Evolutionary conservation across 805 yeast species (phyloP).

Genomic region (Starmerella etchellsii): DNA sequence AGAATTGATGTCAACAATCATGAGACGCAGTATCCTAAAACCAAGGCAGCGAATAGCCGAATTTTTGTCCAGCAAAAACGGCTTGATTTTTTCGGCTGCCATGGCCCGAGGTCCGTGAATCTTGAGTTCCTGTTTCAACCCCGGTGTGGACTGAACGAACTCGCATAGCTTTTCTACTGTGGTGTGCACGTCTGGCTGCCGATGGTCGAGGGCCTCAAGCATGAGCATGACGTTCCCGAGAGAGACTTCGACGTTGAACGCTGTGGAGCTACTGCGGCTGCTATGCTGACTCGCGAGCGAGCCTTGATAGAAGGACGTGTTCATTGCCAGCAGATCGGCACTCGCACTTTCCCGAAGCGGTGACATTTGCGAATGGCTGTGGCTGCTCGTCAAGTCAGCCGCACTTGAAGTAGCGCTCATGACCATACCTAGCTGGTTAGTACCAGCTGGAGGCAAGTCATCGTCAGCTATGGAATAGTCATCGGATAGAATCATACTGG

Average conservation of each 20-base stretch:
- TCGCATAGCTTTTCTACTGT: constrained; percentile 12
- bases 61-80: constrained; percentile 43
- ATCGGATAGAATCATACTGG: constrained; percentile 5
- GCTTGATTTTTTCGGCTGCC: constrained; percentile 38
- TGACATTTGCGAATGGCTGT: background rate
- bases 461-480: constrained; percentile 2
- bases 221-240: constrained; percentile 1
- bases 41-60: constrained; percentile 63
- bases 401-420: constrained; percentile 13
- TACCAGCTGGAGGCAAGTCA: background rate
- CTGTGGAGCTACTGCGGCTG: background rate
- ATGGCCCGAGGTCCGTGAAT: constrained; percentile 21
- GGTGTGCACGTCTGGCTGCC: constrained; percentile 4
- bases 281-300: background rate
- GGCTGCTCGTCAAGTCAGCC: constrained; percentile 3
- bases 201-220: constrained; percentile 13
- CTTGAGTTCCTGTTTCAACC: constrained; percentile 8
- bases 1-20: constrained; percentile 44
- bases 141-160: constrained; percentile 12
- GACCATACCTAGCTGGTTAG: constrained; percentile 25
- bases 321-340: background rate
- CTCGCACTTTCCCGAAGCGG: background rate
- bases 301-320: background rate
- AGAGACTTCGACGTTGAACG: background rate
- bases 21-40: constrained; percentile 56